Evolutionary conservation across 2,329 filamentous ascomycete species (phyloP).

Genomic region (Talaromyces sp.): DNA sequence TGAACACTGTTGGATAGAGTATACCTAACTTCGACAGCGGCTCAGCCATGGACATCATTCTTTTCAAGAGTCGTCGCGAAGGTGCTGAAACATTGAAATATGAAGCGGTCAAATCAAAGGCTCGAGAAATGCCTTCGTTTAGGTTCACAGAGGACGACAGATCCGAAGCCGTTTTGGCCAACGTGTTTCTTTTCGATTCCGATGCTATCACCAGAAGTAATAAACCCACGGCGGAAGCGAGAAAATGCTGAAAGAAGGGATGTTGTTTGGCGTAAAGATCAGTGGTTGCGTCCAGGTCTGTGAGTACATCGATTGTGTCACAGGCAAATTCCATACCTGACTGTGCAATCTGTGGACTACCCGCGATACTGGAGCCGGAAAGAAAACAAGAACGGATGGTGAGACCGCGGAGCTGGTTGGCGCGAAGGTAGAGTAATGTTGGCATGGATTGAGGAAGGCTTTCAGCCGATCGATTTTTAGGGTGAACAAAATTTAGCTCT

Average conservation of each 20-base stretch:
- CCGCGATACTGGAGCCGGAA: not conserved
- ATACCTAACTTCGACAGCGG: not conserved
- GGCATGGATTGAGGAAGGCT: not conserved
- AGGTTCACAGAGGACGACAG: not conserved
- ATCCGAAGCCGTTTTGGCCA: not conserved
- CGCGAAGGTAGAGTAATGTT: slow-evolving; percentile 6
- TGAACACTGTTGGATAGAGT: not conserved
- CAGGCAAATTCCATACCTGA: not conserved
- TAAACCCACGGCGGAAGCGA: not conserved
- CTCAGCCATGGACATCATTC: not conserved
- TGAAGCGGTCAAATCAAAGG: not conserved
- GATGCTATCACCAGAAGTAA: not conserved
- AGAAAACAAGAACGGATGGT: not conserved
- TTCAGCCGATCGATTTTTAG: not conserved
- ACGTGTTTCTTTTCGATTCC: not conserved
- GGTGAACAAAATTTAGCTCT: not conserved
- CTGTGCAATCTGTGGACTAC: not conserved
- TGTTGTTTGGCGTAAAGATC: slow-evolving; percentile 6
- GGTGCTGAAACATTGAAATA: not conserved
- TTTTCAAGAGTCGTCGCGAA: not conserved
- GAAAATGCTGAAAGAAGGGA: slow-evolving; percentile 5
- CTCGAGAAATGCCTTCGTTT: not conserved
- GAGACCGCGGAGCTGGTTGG: not conserved
- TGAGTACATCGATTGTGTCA: not conserved
- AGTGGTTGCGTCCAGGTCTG: slow-evolving; percentile 3